These are phyloP conservation scores for Dioscorea cayenensis DNA, from an alignment of 116 monocot genomes.

Conservation along the genomic window DNA sequence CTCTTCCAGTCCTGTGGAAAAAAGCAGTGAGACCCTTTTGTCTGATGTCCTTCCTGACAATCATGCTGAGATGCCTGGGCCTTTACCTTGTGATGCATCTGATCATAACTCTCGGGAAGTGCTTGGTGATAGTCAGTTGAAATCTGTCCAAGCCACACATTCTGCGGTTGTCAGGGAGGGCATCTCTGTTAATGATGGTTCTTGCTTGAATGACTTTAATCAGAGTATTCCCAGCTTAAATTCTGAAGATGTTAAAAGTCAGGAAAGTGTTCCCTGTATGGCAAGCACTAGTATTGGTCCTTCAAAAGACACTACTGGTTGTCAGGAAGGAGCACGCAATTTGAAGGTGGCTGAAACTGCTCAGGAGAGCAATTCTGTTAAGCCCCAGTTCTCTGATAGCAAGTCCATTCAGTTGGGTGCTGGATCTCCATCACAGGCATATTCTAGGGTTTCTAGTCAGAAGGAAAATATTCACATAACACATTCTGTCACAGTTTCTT, in stretches of 20 bases:
- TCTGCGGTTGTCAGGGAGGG: conserved; percentile 2
- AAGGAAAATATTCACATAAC: neutral
- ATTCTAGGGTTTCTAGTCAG: neutral
- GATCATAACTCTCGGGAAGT: conserved; percentile 2
- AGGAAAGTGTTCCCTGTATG: neutral
- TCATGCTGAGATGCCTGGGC: neutral
- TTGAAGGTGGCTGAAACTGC: neutral
- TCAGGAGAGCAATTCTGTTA: neutral
- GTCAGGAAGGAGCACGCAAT: neutral
- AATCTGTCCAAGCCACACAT: conserved; percentile 1
- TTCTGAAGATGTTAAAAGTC: conserved; percentile 3
- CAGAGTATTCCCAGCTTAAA: conserved; percentile 2
- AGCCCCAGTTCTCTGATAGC: neutral
- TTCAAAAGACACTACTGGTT: neutral
- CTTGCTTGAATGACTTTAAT: conserved; percentile 1
- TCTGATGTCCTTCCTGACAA: neutral
- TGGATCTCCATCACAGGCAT: conserved; percentile 1
- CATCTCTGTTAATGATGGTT: conserved; percentile 2
- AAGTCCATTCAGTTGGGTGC: conserved; percentile 4
- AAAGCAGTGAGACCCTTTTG: neutral
- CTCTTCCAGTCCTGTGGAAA: neutral
- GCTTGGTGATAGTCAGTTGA: conserved; percentile 3
- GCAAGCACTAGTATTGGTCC: neutral
- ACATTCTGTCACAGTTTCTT: neutral
- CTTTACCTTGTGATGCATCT: neutral